Conservation (phyloP, 1,139 yeast genomes). For the Taiozyma sp. region DNA sequence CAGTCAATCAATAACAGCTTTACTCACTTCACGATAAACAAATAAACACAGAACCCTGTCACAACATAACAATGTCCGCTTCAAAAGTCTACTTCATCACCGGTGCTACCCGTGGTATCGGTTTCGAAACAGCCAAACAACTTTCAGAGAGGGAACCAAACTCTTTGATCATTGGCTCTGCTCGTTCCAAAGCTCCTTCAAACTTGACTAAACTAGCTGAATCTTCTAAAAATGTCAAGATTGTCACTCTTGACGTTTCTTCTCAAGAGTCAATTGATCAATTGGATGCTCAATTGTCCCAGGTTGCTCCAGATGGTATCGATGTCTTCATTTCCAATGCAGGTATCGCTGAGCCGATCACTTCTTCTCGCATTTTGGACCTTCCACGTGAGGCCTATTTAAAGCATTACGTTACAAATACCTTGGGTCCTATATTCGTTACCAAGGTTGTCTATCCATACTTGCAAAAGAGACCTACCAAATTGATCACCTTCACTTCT, state of each 20-base stretch:
- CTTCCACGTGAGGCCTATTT: not conserved
- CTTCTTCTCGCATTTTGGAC: conserved; percentile 3
- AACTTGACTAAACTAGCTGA: conserved; percentile 4
- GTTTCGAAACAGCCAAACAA: conserved; percentile 7
- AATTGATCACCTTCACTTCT: conserved; percentile 21
- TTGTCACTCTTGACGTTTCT: conserved; percentile 17
- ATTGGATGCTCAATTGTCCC: conserved; percentile 6
- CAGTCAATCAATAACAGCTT: no score
- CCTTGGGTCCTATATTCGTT: conserved; percentile 23
- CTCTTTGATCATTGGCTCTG: conserved; percentile 7
- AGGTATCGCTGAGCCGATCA: conserved; percentile 32
- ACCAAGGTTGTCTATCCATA: conserved; percentile 19
- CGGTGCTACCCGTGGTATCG: conserved; percentile 17
- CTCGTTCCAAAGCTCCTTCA: conserved; percentile 6
- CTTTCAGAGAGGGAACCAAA: not conserved
- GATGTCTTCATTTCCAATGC: conserved; percentile 48
- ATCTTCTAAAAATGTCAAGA: not conserved
- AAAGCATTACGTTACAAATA: conserved; percentile 11
- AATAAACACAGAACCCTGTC: no score
- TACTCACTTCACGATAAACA: no score
- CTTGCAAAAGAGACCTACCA: conserved; percentile 3
- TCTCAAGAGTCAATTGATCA: conserved; percentile 11
- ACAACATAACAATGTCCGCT: not conserved
- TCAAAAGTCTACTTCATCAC: conserved; percentile 12
- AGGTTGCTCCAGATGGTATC: conserved; percentile 26